A percentile compares a stretch with the other conserved stretches of the same genome.
Evolutionary conservation across 2,329 filamentous ascomycete genomes (phyloP).

Genomic region (Calonectria crousiana): DNA sequence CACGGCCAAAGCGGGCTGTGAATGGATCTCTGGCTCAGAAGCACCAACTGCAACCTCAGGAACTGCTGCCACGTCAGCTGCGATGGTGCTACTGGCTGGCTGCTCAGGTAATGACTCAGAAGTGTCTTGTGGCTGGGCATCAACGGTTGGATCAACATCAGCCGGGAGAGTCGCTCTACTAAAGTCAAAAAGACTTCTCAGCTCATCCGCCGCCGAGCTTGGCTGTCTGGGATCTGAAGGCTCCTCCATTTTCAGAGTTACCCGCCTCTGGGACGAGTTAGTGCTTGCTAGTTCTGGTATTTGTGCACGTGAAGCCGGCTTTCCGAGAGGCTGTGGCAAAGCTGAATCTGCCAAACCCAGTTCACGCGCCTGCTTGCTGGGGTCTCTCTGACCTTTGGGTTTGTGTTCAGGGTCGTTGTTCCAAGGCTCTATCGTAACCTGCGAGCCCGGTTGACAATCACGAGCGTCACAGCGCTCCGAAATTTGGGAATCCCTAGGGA

Average conservation of each 20-base stretch:
- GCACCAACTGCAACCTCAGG: constrained; percentile 32
- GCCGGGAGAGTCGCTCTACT: constrained; percentile 29
- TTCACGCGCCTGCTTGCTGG: neutral
- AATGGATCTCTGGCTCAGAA: constrained; percentile 28
- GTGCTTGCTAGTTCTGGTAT: neutral
- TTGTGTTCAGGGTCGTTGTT: neutral
- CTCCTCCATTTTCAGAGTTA: constrained; percentile 34
- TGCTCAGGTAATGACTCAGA: constrained; percentile 1
- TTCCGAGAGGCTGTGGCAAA: neutral
- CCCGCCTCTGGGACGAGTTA: neutral
- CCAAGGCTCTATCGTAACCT: neutral
- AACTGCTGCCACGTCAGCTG: neutral
- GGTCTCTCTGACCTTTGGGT: constrained; percentile 1
- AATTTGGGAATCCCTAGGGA: neutral
- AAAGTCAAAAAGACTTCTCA: constrained; percentile 41
- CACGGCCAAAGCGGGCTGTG: constrained; percentile 34
- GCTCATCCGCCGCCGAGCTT: constrained; percentile 39
- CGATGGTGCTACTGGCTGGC: neutral
- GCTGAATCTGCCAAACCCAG: neutral
- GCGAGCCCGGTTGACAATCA: neutral
- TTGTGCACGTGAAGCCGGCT: neutral
- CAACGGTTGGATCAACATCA: constrained; percentile 24
- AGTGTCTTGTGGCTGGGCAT: constrained; percentile 16
- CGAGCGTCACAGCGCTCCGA: neutral
- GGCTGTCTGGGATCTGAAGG: constrained; percentile 24